These are phyloP conservation scores for Penicillium silybi DNA, from an alignment of 495 filamentous ascomycete genomes.

Conservation along the genomic window DNA sequence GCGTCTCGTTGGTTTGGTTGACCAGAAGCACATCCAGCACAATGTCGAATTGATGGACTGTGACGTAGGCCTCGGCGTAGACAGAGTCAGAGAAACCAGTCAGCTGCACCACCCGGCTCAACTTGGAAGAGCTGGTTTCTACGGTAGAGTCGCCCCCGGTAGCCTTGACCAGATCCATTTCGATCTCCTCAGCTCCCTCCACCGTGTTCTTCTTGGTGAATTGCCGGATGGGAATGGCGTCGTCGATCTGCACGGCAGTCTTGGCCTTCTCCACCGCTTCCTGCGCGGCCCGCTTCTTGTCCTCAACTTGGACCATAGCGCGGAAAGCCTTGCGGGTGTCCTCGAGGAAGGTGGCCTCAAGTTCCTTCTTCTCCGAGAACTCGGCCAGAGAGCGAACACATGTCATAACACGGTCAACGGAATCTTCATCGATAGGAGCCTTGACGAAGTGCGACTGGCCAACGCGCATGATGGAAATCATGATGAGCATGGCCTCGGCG, in stretches of 20 bases:
- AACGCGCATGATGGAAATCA: constrained; percentile 97
- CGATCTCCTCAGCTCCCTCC: constrained; percentile 81
- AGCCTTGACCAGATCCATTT: constrained; percentile 87
- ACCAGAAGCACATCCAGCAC: constrained; percentile 95
- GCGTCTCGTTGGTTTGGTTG: constrained; percentile 94
- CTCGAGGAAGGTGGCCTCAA: constrained; percentile 90
- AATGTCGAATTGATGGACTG: constrained; percentile 99
- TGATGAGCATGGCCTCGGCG: constrained; percentile 98
- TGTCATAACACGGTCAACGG: constrained; percentile 93
- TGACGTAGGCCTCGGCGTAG: constrained; percentile 97
- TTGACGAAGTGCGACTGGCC: constrained; percentile 98
- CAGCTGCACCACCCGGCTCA: constrained; percentile 93
- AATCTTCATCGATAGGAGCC: constrained; percentile 95
- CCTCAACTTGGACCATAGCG: constrained; percentile 96
- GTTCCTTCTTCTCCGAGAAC: constrained; percentile 80
- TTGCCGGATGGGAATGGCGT: constrained; percentile 88
- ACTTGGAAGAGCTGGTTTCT: constrained; percentile 86
- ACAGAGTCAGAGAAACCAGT: constrained; percentile 98
- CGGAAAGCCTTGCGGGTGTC: constrained; percentile 96
- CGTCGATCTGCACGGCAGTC: constrained; percentile 91
- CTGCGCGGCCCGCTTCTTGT: constrained; percentile 92
- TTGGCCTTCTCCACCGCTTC: constrained; percentile 90
- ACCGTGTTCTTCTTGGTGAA: constrained; percentile 85
- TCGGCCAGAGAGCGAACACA: constrained; percentile 92
- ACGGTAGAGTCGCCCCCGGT: constrained; percentile 82